A percentile compares a stretch with the other conserved stretches of the same genome.
phyloP scores from a whole-genome alignment of 2,329 filamentous ascomycete species.

The Phaeoacremonium minimum region DNA sequence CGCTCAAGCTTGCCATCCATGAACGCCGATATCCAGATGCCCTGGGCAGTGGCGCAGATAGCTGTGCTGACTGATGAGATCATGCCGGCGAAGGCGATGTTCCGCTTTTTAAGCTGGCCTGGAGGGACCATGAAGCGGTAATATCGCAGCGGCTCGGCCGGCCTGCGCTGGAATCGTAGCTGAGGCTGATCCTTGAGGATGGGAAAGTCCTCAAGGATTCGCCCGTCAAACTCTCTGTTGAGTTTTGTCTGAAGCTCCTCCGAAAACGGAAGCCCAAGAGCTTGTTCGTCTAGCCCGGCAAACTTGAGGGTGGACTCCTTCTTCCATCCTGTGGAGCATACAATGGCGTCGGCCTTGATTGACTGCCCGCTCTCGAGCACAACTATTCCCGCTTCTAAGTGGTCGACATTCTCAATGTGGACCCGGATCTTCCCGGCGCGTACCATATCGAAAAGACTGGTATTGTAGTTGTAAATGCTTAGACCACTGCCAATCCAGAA shows the following conservation, averaged over 20 bases:
- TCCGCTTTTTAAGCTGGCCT: conserved; percentile 1
- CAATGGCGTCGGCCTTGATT: conserved; percentile 38
- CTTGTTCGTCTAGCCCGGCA: conserved; percentile 6
- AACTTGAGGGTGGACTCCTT: conserved; percentile 39
- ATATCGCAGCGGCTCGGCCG: conserved; percentile 3
- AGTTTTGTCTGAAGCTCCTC: conserved; percentile 3
- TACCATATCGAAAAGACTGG: conserved; percentile 46
- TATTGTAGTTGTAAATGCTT: conserved; percentile 50
- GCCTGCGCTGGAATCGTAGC: conserved; percentile 2
- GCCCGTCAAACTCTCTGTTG: conserved; percentile 3
- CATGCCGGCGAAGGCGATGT: conserved; percentile 7
- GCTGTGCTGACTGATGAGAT: conserved; percentile 23
- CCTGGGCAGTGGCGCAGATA: conserved; percentile 29
- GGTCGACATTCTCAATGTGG: conserved; percentile 40
- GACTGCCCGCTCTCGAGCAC: conserved; percentile 33
- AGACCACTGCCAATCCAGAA: conserved; percentile 46
- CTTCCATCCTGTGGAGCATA: conserved; percentile 51
- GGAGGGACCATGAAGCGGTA: conserved; percentile 10
- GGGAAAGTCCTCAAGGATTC: conserved; percentile 3
- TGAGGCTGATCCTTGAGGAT: conserved; percentile 5
- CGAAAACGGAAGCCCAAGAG: conserved; percentile 4
- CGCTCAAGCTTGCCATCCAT: conserved; percentile 43
- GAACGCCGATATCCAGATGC: conserved; percentile 55
- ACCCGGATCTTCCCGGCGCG: conserved; percentile 40
- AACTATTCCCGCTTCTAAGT: conserved; percentile 31